phyloP scores from a whole-genome alignment of 2,329 filamentous ascomycete genomes.

The Golovinomyces cichoracearum region DNA sequence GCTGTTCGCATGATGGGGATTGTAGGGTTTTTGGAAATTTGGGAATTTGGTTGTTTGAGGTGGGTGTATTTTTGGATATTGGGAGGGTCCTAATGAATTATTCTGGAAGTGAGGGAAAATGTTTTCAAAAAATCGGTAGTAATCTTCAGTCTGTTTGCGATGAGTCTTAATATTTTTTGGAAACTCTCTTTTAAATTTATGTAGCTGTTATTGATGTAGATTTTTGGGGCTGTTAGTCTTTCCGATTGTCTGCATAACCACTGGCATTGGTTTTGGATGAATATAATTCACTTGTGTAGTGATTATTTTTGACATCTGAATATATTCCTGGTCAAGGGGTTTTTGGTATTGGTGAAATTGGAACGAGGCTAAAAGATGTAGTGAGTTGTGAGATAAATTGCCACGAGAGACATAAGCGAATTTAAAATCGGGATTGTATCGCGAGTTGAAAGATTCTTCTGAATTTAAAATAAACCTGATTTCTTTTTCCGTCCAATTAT shows the following conservation, averaged over 20 bases:
- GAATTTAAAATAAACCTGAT: neutral
- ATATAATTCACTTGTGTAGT: neutral
- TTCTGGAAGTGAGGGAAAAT: neutral
- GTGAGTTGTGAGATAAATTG: neutral
- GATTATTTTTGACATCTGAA: neutral
- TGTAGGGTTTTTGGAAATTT: neutral
- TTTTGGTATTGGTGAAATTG: neutral
- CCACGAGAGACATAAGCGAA: neutral
- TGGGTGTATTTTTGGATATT: too few species aligned
- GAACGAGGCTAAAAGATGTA: neutral
- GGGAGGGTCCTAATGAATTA: too few species aligned
- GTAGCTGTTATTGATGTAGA: neutral
- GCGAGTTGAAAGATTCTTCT: neutral
- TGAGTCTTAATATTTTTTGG: neutral
- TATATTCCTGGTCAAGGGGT: neutral
- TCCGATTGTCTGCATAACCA: neutral
- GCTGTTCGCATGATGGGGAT: neutral
- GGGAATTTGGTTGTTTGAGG: too few species aligned
- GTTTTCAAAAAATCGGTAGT: neutral
- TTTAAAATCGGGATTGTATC: neutral
- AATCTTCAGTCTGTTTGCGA: neutral
- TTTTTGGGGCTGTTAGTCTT: neutral
- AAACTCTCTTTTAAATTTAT: neutral
- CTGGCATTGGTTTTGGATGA: neutral
- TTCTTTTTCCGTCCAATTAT: neutral